Evolutionary conservation across 1,284 basidiomycete genomes (phyloP).

Genomic region (Takashimella tepidaria): DNA sequence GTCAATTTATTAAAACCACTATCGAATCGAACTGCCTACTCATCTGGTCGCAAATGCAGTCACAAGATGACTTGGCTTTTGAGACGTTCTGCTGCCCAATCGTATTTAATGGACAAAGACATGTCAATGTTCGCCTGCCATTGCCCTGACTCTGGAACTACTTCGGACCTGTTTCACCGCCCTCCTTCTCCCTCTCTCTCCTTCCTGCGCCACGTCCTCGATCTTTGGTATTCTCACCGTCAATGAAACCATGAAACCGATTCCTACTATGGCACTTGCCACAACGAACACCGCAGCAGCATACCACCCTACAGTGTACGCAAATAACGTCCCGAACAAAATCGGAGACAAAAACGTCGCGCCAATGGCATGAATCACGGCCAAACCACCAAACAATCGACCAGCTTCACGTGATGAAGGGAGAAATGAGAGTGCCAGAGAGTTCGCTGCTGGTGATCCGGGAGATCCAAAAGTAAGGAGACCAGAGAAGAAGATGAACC

Average conservation of each 20-base stretch:
- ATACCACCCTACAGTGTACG: constrained; percentile 35
- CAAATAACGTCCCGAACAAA: constrained; percentile 38
- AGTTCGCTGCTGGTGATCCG: constrained; percentile 35
- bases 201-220: background rate
- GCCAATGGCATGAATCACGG: constrained; percentile 40
- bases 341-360: constrained; percentile 38
- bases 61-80: too few species aligned
- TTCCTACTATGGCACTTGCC: constrained; percentile 20
- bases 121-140: too few species aligned
- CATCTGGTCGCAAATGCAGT: too few species aligned
- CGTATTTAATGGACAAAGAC: too few species aligned
- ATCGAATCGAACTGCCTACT: too few species aligned
- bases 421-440: constrained; percentile 41
- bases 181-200: background rate
- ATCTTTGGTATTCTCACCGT: constrained; percentile 22
- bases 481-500: constrained; percentile 33
- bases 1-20: too few species aligned
- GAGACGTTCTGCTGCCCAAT: too few species aligned
- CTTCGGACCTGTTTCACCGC: background rate
- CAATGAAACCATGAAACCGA: constrained; percentile 20
- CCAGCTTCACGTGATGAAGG: constrained; percentile 39
- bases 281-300: constrained; percentile 40
- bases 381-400: constrained; percentile 43
- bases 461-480: constrained; percentile 35
- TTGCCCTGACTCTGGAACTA: background rate